These are phyloP conservation scores for Phytophthora europaea DNA, from an alignment of 352 stramenopile species.

Conservation along the genomic window DNA sequence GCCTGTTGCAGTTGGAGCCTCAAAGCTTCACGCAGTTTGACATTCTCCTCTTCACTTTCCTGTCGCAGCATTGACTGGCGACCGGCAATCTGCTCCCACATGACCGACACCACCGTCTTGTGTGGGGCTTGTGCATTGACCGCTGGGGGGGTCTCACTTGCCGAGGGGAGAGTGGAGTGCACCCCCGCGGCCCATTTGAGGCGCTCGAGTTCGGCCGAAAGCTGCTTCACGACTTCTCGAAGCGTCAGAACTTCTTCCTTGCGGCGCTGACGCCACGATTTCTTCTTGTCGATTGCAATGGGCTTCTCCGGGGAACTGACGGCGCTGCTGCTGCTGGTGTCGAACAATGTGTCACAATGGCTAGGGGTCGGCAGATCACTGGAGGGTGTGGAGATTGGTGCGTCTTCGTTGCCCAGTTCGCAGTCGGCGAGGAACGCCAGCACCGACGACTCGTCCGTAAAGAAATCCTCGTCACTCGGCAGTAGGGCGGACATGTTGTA, in stretches of 20 bases:
- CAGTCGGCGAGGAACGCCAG: conserved; percentile 38
- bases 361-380: not conserved
- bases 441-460: conserved; percentile 37
- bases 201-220: conserved; percentile 24
- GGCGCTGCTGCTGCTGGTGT: conserved; percentile 12
- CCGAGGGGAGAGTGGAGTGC: conserved; percentile 27
- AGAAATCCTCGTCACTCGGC: conserved; percentile 26
- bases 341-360: conserved; percentile 3
- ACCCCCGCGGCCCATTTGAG: conserved; percentile 33
- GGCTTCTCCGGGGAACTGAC: conserved; percentile 7
- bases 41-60: conserved; percentile 29
- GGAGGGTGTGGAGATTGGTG: not conserved
- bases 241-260: conserved; percentile 36
- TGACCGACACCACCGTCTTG: conserved; percentile 20
- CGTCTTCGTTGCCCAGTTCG: conserved; percentile 10
- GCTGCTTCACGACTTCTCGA: conserved; percentile 30
- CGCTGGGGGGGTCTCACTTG: not conserved
- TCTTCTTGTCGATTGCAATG: conserved; percentile 10
- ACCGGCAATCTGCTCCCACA: conserved; percentile 34
- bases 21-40: conserved; percentile 18
- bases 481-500: not conserved
- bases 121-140: not conserved
- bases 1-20: conserved; percentile 30
- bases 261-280: conserved; percentile 35
- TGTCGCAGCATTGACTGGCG: conserved; percentile 28